These are phyloP conservation scores for Chrysophaeum taylorii DNA, from an alignment of 352 stramenopile species.

Conservation along the genomic window DNA sequence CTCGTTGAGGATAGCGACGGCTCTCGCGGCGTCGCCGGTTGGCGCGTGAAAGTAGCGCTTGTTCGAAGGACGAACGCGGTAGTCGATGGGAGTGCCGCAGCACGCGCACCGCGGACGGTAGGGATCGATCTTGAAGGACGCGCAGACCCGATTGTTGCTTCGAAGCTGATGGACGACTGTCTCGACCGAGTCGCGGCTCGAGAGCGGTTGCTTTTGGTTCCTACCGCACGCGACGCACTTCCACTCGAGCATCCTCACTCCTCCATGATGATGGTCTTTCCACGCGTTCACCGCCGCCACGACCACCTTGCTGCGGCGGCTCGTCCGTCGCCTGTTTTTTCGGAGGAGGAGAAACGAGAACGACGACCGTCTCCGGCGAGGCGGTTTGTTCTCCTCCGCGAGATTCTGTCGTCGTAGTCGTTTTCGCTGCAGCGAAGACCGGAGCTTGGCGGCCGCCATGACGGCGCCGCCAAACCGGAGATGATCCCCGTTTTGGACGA, in stretches of 20 bases:
- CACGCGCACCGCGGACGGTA: background rate
- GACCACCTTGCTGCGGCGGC: too few species aligned
- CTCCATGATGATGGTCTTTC: background rate
- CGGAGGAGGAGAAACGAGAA: too few species aligned
- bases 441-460: too few species aligned
- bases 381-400: too few species aligned
- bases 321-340: too few species aligned
- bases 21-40: background rate
- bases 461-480: too few species aligned
- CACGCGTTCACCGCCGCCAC: too few species aligned
- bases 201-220: background rate
- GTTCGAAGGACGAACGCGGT: background rate
- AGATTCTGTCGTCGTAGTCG: too few species aligned
- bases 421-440: too few species aligned
- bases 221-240: background rate
- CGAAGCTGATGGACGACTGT: background rate
- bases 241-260: background rate
- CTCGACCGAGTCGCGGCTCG: background rate
- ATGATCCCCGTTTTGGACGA: too few species aligned
- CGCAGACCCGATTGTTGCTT: background rate
- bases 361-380: too few species aligned
- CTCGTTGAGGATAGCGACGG: background rate
- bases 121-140: background rate
- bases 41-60: background rate
- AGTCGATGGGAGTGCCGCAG: conserved; percentile 4